phyloP scores from a whole-genome alignment of 2,329 filamentous ascomycete species.

The Venturiaceae sp. region DNA sequence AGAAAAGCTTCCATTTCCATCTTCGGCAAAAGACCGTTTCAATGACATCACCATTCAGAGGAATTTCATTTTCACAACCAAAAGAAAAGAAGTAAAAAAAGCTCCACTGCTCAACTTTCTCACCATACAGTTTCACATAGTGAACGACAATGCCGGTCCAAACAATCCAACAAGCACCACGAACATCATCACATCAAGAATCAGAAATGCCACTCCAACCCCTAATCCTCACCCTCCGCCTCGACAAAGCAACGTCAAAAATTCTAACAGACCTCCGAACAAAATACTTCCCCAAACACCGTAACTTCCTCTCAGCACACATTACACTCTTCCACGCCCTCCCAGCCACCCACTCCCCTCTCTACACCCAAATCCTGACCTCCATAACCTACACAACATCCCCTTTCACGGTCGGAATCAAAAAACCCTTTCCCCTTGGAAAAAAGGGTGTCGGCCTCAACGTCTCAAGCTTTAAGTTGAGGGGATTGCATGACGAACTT shows the following conservation, averaged over 20 bases:
- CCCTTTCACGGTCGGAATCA: not conserved
- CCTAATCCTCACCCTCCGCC: conserved; percentile 14
- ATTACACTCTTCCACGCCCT: conserved; percentile 18
- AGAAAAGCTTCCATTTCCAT: too few species aligned
- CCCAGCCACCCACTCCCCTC: conserved; percentile 12
- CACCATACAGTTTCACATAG: too few species aligned
- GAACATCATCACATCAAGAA: not conserved
- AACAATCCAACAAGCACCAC: not conserved
- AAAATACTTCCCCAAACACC: conserved; percentile 13
- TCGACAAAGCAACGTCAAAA: conserved; percentile 10
- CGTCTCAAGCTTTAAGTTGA: not conserved
- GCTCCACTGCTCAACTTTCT: too few species aligned
- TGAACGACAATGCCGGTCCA: not conserved
- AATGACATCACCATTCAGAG: too few species aligned
- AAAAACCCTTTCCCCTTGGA: not conserved
- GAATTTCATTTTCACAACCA: too few species aligned
- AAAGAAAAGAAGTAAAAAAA: too few species aligned
- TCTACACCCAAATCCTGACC: conserved; percentile 8
- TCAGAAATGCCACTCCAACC: conserved; percentile 13
- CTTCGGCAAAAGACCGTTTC: too few species aligned
- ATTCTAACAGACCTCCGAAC: conserved; percentile 14
- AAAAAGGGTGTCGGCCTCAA: not conserved
- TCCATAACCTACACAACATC: not conserved
- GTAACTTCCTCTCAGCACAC: conserved; percentile 16
- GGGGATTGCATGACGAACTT: not conserved